Evolutionary conservation across 2,329 filamentous ascomycete species (phyloP).

Genomic region (Venturia aucupariae): DNA sequence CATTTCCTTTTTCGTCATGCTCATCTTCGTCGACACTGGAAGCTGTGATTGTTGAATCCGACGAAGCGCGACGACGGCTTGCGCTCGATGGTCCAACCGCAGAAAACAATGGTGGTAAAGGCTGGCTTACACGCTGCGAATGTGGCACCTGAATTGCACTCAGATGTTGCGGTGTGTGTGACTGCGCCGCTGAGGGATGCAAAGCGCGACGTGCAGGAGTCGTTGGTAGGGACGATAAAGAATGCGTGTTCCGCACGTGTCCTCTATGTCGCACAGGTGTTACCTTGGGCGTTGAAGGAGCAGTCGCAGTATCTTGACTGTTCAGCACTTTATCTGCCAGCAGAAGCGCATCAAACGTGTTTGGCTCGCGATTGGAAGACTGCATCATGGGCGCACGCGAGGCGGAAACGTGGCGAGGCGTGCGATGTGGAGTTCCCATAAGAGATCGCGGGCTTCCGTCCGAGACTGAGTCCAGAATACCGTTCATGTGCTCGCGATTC

Average conservation of each 20-base stretch:
- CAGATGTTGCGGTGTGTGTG: slow-evolving; percentile 40
- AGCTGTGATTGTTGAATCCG: slow-evolving; percentile 48
- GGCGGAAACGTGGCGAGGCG: slow-evolving; percentile 23
- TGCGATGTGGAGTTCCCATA: slow-evolving; percentile 44
- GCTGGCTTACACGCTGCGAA: slow-evolving; percentile 1
- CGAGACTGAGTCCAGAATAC: slow-evolving; percentile 30
- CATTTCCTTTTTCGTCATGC: slow-evolving; percentile 54
- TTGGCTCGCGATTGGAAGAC: slow-evolving; percentile 37
- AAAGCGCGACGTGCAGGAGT: slow-evolving; percentile 57
- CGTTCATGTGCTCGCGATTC: slow-evolving; percentile 77
- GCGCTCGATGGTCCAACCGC: slow-evolving; percentile 20
- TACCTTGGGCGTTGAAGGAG: slow-evolving; percentile 60
- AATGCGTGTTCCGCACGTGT: slow-evolving; percentile 70
- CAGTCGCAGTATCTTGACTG: slow-evolving; percentile 66
- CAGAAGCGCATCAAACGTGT: slow-evolving; percentile 67
- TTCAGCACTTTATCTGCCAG: slow-evolving; percentile 66
- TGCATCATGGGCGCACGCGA: slow-evolving; percentile 16
- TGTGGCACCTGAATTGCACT: slow-evolving; percentile 23
- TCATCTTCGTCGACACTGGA: slow-evolving; percentile 33
- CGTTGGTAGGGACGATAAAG: slow-evolving; percentile 72
- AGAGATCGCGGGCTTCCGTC: slow-evolving; percentile 60
- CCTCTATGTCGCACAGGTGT: slow-evolving; percentile 42
- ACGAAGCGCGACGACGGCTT: slow-evolving; percentile 52
- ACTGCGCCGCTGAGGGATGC: slow-evolving; percentile 32
- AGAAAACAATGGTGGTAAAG: slow-evolving; percentile 18